Evolutionary conservation across 495 filamentous ascomycete species (phyloP).

Genomic region (Endocarpon pusillum): DNA sequence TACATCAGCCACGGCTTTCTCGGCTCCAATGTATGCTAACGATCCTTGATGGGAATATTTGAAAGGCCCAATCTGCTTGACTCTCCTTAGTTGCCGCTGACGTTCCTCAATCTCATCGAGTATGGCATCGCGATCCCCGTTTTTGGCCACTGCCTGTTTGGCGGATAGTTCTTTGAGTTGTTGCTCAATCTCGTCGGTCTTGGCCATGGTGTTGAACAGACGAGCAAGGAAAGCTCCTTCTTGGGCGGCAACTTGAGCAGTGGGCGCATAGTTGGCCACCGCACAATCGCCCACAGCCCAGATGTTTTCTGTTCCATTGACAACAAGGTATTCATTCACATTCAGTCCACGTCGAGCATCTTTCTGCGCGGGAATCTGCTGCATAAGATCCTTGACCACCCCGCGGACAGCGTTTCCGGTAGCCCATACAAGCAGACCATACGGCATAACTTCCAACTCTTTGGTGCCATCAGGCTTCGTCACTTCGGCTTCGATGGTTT

Average conservation of each 20-base stretch:
- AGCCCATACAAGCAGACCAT: conserved; percentile 94
- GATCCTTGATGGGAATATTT: conserved; percentile 95
- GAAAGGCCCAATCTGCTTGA: conserved; percentile 91
- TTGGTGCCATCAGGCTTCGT: conserved; percentile 77
- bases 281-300: conserved; percentile 89
- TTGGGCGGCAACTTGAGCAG: conserved; percentile 89
- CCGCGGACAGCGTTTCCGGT: conserved; percentile 89
- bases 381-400: conserved; percentile 79
- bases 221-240: conserved; percentile 91
- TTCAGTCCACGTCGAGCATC: conserved; percentile 86
- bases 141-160: conserved; percentile 45
- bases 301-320: conserved; percentile 89
- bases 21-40: conserved; percentile 93
- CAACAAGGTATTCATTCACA: conserved; percentile 96
- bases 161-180: conserved; percentile 46
- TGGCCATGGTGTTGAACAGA: conserved; percentile 96
- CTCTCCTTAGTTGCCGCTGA: conserved; percentile 69
- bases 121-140: conserved; percentile 35
- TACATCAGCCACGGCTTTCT: conserved; percentile 94
- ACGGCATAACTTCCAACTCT: conserved; percentile 65
- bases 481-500: conserved; percentile 80
- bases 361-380: conserved; percentile 82
- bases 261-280: conserved; percentile 91
- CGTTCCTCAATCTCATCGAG: conserved; percentile 61
- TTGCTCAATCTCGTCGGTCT: conserved; percentile 62